phyloP scores from a whole-genome alignment of 2,329 filamentous ascomycete genomes.

The Lasiodiplodia gonubiensis region DNA sequence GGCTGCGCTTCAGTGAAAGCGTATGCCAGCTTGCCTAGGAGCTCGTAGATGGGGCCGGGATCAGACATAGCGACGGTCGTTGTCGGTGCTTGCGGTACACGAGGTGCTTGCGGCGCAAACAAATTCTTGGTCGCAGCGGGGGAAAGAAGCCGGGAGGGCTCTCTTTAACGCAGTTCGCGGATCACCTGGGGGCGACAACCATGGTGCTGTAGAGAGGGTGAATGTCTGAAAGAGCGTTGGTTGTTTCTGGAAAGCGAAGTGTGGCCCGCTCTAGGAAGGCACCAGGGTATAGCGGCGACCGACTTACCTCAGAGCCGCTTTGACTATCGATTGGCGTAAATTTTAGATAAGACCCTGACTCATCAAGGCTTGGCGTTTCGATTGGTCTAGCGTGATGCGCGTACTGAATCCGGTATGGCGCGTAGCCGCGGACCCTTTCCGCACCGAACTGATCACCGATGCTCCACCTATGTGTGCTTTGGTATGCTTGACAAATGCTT shows the following conservation, averaged over 20 bases:
- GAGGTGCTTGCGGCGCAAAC: constrained; percentile 9
- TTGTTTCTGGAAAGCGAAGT: constrained; percentile 10
- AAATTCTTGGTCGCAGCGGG: background rate
- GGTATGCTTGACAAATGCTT: constrained; percentile 18
- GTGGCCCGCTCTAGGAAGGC: constrained; percentile 12
- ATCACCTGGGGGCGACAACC: background rate
- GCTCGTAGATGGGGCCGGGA: constrained; percentile 37
- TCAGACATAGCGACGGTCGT: constrained; percentile 28
- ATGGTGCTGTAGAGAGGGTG: background rate
- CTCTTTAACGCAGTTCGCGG: background rate
- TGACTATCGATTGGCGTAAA: too few relatives aligned
- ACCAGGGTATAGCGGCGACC: background rate
- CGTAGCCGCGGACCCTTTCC: constrained; percentile 5
- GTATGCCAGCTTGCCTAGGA: constrained; percentile 50
- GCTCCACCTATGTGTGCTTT: constrained; percentile 2
- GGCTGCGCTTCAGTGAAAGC: constrained; percentile 50
- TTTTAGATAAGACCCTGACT: too few relatives aligned
- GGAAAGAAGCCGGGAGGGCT: constrained; percentile 1
- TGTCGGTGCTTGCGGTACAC: constrained; percentile 5
- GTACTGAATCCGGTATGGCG: too few relatives aligned
- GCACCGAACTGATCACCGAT: constrained; percentile 13
- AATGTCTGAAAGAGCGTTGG: constrained; percentile 8
- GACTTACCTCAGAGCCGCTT: background rate
- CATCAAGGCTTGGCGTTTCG: rapidly evolving
- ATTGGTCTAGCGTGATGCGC: too few relatives aligned